Base-by-base conservation (phyloP, 2,329 filamentous ascomycete genomes). In the Hirsutella minnesotensis region DNA sequence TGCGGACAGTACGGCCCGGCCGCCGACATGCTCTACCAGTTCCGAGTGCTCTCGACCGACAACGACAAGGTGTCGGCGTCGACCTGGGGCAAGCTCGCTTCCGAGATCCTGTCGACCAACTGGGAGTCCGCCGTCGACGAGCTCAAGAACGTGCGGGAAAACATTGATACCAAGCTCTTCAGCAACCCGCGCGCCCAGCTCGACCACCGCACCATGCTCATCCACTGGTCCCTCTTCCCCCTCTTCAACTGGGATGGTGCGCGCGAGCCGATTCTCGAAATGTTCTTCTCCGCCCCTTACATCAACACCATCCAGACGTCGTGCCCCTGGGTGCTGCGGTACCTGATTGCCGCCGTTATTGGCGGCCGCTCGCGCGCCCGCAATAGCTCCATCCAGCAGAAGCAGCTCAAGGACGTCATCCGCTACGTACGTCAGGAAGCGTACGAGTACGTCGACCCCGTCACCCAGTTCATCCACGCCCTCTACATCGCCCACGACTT, bases 271-370 rank as follows among this genome's bases (percentile, higher is more conserved):
- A 77, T 98, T 56, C 86, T 92, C 59, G 92, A 98, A 56, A 81
- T 96, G 63, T 92, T 95, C 76, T 96, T 98, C 78, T 94, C 85
- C 50, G 85, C 89, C 51, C 78, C 87, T 56, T 98, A 87, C 75
- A 98, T 98, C 79, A 98, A 96, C 79, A 96, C 90, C 56, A 95
- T 98, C 64, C 92, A 98, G 76, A 95, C 92, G 46, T 84, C 81
- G 56, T 95, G 88, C 73, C 90, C 92, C 7, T 98, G 92, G 92
- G 81, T 95, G 50, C 75, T 98, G 56, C 83, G 92, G 54, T 98
- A 98, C 68, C 77, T 98, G 46, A 81, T 88, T 47, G 89, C 88
- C 40, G 86, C 90, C 52, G 90, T 98, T 57, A 94, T 98, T 65
- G 95, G 89, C 49, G 92, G 90, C 70, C 86, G 87, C 47, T 81